Conservation (phyloP, 306 rosid species). For the Dalbergia oliveri region DNA sequence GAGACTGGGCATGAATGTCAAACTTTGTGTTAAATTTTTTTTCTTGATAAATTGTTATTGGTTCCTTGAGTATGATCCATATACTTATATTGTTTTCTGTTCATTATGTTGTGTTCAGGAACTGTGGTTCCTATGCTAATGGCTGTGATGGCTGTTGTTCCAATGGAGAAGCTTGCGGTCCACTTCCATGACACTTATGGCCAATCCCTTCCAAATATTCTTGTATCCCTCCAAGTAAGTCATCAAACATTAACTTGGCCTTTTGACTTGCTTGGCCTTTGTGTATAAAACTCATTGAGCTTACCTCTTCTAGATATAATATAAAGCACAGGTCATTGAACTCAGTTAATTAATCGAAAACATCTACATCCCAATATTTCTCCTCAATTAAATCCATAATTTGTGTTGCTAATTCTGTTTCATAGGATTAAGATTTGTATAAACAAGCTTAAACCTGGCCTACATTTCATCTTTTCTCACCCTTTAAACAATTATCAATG, state of each 20-base stretch:
- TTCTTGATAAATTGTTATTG: background rate
- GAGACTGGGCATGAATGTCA: conserved; percentile 27
- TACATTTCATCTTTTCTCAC: conserved; percentile 3
- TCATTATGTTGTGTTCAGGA: conserved; percentile 51
- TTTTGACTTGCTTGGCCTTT: conserved; percentile 9
- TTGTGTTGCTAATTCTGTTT: background rate
- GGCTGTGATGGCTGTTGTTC: conserved; percentile 86
- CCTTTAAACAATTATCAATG: conserved; percentile 28
- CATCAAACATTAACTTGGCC: conserved; percentile 24
- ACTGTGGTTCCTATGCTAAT: conserved; percentile 84
- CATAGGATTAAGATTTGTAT: background rate
- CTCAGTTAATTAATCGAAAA: background rate
- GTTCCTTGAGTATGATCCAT: conserved; percentile 12
- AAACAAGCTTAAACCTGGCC: conserved; percentile 13
- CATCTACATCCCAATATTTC: background rate
- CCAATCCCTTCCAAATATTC: conserved; percentile 84
- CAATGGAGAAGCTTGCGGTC: conserved; percentile 79
- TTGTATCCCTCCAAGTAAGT: conserved; percentile 86
- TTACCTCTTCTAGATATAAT: background rate
- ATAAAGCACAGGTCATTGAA: background rate
- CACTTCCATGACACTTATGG: conserved; percentile 97
- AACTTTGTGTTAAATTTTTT: conserved; percentile 13
- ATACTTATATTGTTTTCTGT: conserved; percentile 9
- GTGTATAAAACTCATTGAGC: background rate
- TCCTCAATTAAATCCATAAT: background rate